phyloP scores from a whole-genome alignment of 768 basidiomycete genomes.

The Termitomyces sp. region DNA sequence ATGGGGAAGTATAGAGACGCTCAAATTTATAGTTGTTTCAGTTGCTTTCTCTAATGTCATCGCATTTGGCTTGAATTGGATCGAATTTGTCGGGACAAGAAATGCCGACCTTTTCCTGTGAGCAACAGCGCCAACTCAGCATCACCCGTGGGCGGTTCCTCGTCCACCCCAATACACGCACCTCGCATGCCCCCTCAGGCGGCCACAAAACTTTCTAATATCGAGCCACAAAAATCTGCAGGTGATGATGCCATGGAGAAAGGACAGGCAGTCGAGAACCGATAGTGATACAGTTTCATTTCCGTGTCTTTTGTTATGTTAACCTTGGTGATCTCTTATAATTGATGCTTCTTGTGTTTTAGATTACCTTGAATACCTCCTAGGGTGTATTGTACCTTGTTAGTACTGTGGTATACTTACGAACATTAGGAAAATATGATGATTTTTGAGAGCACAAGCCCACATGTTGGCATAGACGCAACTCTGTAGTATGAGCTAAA shows the following conservation, averaged over 20 bases:
- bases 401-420: background rate
- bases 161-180: constrained; percentile 24
- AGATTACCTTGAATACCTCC: constrained; percentile 3
- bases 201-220: constrained; percentile 16
- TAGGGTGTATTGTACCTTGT: background rate
- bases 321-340: constrained; percentile 4
- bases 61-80: constrained; percentile 83
- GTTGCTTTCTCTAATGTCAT: constrained; percentile 84
- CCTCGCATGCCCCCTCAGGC: constrained; percentile 28
- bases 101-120: constrained; percentile 76
- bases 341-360: constrained; percentile 8
- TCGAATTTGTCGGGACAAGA: constrained; percentile 69
- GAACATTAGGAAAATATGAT: background rate
- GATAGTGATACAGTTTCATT: constrained; percentile 9
- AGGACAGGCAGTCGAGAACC: constrained; percentile 26
- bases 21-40: constrained; percentile 81
- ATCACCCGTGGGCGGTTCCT: constrained; percentile 33
- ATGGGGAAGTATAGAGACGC: constrained; percentile 84
- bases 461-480: too few species aligned
- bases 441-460: background rate
- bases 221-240: constrained; percentile 30
- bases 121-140: constrained; percentile 55
- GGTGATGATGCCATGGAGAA: constrained; percentile 27
- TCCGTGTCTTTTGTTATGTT: constrained; percentile 9
- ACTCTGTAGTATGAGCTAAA: too few species aligned